Evolutionary conservation across 2,329 filamentous ascomycete species (phyloP), one percentile per base, ranked within the genome.

Genomic region (Lachnellula cervina): DNA sequence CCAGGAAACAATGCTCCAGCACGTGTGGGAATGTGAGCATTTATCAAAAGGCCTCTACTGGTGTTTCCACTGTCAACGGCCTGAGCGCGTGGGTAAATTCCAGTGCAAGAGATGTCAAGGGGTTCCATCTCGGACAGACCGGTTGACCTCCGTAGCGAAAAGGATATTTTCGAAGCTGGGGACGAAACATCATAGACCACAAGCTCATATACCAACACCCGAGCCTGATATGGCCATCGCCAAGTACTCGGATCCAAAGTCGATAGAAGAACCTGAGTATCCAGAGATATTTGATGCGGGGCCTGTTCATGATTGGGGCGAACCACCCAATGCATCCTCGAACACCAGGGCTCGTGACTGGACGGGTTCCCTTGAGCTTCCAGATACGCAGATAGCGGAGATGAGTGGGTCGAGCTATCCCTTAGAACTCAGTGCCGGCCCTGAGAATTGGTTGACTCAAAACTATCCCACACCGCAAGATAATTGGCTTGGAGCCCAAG

Each of bases 131-230:
- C 45, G 58, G 28, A 62, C 62, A 14, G 63, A 64, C 32, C 58
- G 62, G 8, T 55, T 66, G 17, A 55, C 65, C 13, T 63, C 62
- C 8, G 65, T 66, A 3, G 64, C 64, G 9, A 67, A 65, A 56
- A 67, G 57, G 40, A 63, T 67, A 45, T 66, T 67, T 47, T 63
- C 64, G 6, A 63, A 59, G 38, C 55, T 67, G 17, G 65, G 65
- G 35, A 53, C 59, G 7, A 64, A 57, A 48, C 50, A 56, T 25
- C 57, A 63, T 55, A 56, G 56, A 23, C 35, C 54, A 17, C 50
- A 59, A 14, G 45, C 54, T 37, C 19, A 40, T 35, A 34, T 21
- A 23, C 48, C 47, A 13, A 37, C 50, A 28, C 40, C 43, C n/a
- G 55, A 57, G 37, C 55, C 50, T 51, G 50, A 50, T 8, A 57